phyloP scores from a whole-genome alignment of 495 filamentous ascomycete species.

The Polyplosphaeria fusca region DNA sequence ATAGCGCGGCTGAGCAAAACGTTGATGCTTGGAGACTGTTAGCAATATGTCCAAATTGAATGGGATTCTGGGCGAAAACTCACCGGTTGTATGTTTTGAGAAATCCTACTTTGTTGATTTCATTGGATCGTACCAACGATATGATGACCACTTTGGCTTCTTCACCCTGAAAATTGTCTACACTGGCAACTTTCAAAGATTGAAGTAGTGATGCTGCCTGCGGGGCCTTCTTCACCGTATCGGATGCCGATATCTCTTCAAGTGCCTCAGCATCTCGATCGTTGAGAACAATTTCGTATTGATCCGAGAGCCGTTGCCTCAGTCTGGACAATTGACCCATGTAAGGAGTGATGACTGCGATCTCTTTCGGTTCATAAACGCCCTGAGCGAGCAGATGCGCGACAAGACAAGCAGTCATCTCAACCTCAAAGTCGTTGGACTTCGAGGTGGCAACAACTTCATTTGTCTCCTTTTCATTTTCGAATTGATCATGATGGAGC shows the following conservation, averaged over 20 bases:
- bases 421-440: slow-evolving; percentile 65
- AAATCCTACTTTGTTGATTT: slow-evolving; percentile 63
- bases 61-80: too few relatives aligned
- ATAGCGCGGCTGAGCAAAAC: slow-evolving; percentile 67
- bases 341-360: slow-evolving; percentile 80
- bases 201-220: slow-evolving; percentile 55
- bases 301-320: slow-evolving; percentile 46
- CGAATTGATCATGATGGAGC: slow-evolving; percentile 63
- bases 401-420: slow-evolving; percentile 63
- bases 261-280: slow-evolving; percentile 66
- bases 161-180: slow-evolving; percentile 82
- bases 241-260: slow-evolving; percentile 46
- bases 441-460: slow-evolving; percentile 49
- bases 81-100: slow-evolving; percentile 62
- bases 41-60: too few relatives aligned
- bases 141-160: slow-evolving; percentile 79
- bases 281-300: slow-evolving; percentile 61
- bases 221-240: neutral
- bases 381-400: slow-evolving; percentile 72
- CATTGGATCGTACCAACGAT: slow-evolving; percentile 76
- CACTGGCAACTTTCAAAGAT: slow-evolving; percentile 67
- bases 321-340: slow-evolving; percentile 67
- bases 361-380: slow-evolving; percentile 60
- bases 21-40: slow-evolving; percentile 77
- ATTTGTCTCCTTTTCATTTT: slow-evolving; percentile 47